phyloP scores from a whole-genome alignment of 805 yeast species.

The Teunomyces pallodes region DNA sequence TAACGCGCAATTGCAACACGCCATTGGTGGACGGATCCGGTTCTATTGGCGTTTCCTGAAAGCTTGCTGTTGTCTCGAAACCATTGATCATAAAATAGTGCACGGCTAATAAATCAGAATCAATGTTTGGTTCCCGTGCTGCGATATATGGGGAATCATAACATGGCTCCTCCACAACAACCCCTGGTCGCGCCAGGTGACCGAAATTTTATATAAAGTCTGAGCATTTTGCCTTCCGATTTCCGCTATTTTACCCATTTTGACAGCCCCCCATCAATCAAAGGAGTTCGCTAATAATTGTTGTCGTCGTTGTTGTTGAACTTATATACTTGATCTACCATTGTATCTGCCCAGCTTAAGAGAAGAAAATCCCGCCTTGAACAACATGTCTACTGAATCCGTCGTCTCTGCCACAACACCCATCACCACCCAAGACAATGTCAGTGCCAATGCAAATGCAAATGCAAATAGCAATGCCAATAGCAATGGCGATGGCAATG shows the following conservation, averaged over 20 bases:
- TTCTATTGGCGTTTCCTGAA: too few species aligned
- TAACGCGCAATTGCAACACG: too few species aligned
- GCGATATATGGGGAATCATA: not conserved
- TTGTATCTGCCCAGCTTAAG: not conserved
- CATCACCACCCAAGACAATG: not conserved
- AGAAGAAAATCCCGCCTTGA: not conserved
- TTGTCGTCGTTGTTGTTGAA: not conserved
- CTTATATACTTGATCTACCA: slow-evolving; percentile 1
- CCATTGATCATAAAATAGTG: not conserved
- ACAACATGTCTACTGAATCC: slow-evolving; percentile 8
- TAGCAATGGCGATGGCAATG: too few species aligned
- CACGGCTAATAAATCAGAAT: not conserved
- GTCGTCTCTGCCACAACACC: not conserved
- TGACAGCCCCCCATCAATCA: slow-evolving; percentile 2
- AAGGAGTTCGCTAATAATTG: slow-evolving; percentile 3
- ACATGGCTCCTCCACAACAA: not conserved
- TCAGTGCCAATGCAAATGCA: slow-evolving; percentile 6
- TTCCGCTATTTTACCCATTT: not conserved
- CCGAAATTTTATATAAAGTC: slow-evolving; percentile 8
- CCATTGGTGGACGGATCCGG: too few species aligned
- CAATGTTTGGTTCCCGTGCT: not conserved
- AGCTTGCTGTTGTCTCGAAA: too few species aligned
- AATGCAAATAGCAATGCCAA: too few species aligned
- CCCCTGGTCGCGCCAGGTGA: slow-evolving; percentile 5
- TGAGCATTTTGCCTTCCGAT: slow-evolving; percentile 4